Conservation (phyloP, 2,329 filamentous ascomycete species). For the Neobulgaria alba region DNA sequence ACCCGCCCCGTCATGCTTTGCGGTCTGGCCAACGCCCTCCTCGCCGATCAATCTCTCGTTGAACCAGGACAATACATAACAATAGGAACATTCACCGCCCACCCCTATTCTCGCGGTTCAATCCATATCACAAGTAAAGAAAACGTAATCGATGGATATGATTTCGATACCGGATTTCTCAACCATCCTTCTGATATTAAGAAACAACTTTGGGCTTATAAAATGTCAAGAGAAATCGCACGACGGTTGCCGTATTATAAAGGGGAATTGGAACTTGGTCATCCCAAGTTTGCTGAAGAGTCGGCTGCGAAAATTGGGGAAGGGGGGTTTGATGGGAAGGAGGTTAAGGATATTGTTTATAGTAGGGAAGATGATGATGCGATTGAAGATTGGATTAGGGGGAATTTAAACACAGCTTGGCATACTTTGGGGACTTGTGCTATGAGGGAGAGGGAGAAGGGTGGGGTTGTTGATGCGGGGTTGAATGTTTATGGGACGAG, state of each 20-base stretch:
- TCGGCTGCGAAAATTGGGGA: constrained; percentile 32
- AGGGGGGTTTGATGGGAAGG: constrained; percentile 20
- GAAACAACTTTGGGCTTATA: constrained; percentile 55
- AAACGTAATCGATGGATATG: constrained; percentile 35
- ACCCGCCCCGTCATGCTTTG: constrained; percentile 38
- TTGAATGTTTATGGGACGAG: constrained; percentile 33
- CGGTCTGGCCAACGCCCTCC: constrained; percentile 39
- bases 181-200: constrained; percentile 47
- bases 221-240: constrained; percentile 52
- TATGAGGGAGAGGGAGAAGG: constrained; percentile 30
- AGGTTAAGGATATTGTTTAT: constrained; percentile 32
- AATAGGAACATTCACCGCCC: constrained; percentile 44
- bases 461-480: constrained; percentile 32
- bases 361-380: constrained; percentile 27
- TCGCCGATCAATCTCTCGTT: constrained; percentile 34
- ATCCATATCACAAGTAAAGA: constrained; percentile 47
- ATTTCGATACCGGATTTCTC: constrained; percentile 52
- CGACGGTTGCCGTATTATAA: constrained; percentile 45
- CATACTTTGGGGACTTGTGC: constrained; percentile 34
- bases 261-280: constrained; percentile 35
- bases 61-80: constrained; percentile 42
- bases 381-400: constrained; percentile 36
- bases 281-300: constrained; percentile 36
- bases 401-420: constrained; percentile 34
- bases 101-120: constrained; percentile 52